Conservation (phyloP, 2,329 filamentous ascomycete genomes). For the Hymenoscyphus occultus region DNA sequence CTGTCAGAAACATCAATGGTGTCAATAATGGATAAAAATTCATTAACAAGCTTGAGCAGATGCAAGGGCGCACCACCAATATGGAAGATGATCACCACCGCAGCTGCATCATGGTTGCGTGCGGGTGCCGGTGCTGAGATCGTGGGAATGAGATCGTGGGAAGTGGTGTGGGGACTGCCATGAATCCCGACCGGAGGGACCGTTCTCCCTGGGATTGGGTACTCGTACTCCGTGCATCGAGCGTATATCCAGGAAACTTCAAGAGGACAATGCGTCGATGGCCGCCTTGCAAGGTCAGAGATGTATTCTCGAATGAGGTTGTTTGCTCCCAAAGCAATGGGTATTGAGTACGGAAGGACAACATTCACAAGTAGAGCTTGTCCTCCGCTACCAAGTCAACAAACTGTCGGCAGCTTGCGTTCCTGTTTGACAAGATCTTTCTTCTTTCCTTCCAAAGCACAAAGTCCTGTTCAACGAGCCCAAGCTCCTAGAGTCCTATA, state of each 20-base stretch:
- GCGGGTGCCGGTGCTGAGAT: not conserved
- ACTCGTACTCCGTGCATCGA: no score
- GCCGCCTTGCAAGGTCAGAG: not conserved
- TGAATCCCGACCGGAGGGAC: not conserved
- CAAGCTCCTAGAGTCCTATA: no score
- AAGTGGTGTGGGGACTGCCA: not conserved
- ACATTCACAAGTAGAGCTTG: not conserved
- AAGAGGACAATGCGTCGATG: constrained; percentile 1
- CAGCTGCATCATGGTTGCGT: not conserved
- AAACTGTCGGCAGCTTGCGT: not conserved
- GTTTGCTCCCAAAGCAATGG: not conserved
- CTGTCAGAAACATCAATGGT: not conserved
- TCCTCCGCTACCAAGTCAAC: not conserved
- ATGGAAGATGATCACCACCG: not conserved
- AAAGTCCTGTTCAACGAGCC: not conserved
- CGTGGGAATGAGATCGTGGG: no score
- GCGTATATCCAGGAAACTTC: not conserved
- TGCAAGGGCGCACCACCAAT: not conserved
- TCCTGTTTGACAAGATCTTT: not conserved
- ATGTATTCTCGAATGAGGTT: not conserved
- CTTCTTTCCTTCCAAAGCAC: not conserved
- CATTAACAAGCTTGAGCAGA: not conserved
- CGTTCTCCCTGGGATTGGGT: not conserved
- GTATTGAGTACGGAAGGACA: not conserved
- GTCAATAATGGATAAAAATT: not conserved